Conservation (phyloP, 306 rosid genomes). For the Datisca glomerata region DNA sequence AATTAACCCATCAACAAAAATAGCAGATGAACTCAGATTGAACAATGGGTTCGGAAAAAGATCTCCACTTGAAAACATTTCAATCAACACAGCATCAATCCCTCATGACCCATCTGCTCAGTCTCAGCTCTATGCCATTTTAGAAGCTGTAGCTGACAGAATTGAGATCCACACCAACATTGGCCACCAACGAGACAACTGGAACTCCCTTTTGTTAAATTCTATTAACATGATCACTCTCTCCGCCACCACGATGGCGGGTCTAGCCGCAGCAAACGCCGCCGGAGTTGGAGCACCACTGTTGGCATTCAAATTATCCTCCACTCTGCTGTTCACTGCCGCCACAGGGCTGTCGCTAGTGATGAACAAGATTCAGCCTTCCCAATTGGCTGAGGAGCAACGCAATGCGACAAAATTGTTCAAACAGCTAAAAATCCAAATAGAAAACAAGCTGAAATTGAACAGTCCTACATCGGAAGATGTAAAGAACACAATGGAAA, state of each 20-base stretch:
- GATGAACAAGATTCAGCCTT: constrained; percentile 75
- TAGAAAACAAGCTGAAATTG: constrained; percentile 27
- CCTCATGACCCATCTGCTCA: not conserved
- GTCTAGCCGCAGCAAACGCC: constrained; percentile 26
- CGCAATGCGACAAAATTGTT: constrained; percentile 53
- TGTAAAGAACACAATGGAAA: constrained; percentile 47
- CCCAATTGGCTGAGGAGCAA: constrained; percentile 77
- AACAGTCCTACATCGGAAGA: constrained; percentile 11
- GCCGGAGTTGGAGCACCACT: constrained; percentile 21
- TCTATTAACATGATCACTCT: constrained; percentile 55
- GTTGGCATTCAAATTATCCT: constrained; percentile 50
- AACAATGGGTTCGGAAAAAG: constrained; percentile 21
- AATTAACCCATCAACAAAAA: constrained; percentile 19
- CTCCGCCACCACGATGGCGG: constrained; percentile 60
- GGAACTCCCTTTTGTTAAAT: constrained; percentile 50
- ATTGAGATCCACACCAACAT: constrained; percentile 65
- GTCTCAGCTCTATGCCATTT: constrained; percentile 32
- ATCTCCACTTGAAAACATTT: not conserved
- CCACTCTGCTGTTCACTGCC: constrained; percentile 45
- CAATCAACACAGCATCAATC: not conserved
- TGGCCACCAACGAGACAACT: constrained; percentile 68
- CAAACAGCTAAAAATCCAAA: constrained; percentile 50
- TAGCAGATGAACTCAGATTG: constrained; percentile 20
- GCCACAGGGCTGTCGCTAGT: constrained; percentile 43
- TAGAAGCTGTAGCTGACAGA: constrained; percentile 57